Evolutionary conservation across 2,329 filamentous ascomycete species (phyloP).

Genomic region (Cercospora brassicicola): DNA sequence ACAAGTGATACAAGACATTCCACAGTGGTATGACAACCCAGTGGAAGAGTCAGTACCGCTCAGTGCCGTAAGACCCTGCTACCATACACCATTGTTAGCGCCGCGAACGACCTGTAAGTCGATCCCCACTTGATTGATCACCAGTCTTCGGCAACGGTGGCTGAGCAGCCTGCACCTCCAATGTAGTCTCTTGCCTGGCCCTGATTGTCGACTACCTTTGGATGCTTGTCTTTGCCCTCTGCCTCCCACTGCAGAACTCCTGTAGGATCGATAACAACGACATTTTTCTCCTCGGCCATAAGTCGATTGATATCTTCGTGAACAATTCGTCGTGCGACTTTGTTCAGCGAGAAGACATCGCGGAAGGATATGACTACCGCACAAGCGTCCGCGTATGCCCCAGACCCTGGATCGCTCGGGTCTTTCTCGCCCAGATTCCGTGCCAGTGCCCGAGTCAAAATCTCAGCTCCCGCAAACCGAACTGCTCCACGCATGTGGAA

Average conservation of each 20-base stretch:
- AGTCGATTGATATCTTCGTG: conserved; percentile 27
- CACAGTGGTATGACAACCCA: too few species aligned
- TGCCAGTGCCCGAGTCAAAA: conserved; percentile 26
- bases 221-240: conserved; percentile 21
- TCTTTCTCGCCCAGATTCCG: conserved; percentile 22
- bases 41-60: too few species aligned
- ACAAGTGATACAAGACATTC: too few species aligned
- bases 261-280: conserved; percentile 28
- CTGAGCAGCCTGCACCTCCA: conserved; percentile 27
- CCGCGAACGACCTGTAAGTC: too few species aligned
- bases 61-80: too few species aligned
- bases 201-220: conserved; percentile 24
- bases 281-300: conserved; percentile 16
- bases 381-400: conserved; percentile 27
- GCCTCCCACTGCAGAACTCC: conserved; percentile 26
- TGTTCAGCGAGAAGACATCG: conserved; percentile 30
- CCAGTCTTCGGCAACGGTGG: conserved; percentile 18
- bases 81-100: too few species aligned
- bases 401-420: conserved; percentile 25
- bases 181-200: conserved; percentile 25
- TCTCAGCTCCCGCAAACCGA: conserved; percentile 28
- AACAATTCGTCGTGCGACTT: conserved; percentile 25
- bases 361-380: conserved; percentile 30
- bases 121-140: not conserved
- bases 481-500: conserved; percentile 31